Evolutionary conservation across 192 early-diverging fungal genomes (phyloP), one percentile per base, ranked within the genome.

Genomic region (Dimargaris cristalligena): DNA sequence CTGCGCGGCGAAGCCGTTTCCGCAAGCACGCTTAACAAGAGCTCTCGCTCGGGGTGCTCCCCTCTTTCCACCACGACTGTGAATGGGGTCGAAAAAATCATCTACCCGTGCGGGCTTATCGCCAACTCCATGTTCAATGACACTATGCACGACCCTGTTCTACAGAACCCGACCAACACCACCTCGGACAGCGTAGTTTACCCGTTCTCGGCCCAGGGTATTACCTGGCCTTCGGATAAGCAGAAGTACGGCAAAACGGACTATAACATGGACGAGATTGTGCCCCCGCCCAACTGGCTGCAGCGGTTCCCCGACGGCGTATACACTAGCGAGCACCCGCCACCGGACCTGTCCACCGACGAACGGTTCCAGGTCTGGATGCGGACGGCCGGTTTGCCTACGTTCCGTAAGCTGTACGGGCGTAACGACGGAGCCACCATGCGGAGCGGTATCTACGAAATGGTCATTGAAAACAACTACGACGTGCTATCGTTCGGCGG

Each of bases 301-400:
- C 71, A 60, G 3, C 67, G 71, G 11, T 94, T 77, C 60, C 74
- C 79, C 8, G 66, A 76, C 52, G 77, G 71, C 20, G 63, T 67
- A 26, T 77, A 79, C 44, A 67, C 71, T n/a, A 63, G 59, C 1
- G 60, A 62, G 18, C 75, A 82, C 44, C 71, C 81, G 34, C 80
- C 69, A 4, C 77, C 83, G 26, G 69, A 96, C 62, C 74, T 88
- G 33, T 57, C 64, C 18, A 58, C 63, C 10, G 74, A 88, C 74
- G 83, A 94, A 71, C 80, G 84, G 46, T 88, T 99, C 63, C 87
- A 93, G 63, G 96, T 99, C 22, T 99, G 96, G 96, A 95, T 99
- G 93, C 78, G 94, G 35, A 89, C 88, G 0, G 91, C 91, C 22
- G 92, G 94, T 11, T 75, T 95, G 52, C 96, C 96, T 32, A 91